A percentile compares a stretch with the other conserved stretches of the same genome.
These are phyloP conservation scores for Tolypocladium pustulatum DNA, from an alignment of 2,329 filamentous ascomycete species.

Conservation along the genomic window DNA sequence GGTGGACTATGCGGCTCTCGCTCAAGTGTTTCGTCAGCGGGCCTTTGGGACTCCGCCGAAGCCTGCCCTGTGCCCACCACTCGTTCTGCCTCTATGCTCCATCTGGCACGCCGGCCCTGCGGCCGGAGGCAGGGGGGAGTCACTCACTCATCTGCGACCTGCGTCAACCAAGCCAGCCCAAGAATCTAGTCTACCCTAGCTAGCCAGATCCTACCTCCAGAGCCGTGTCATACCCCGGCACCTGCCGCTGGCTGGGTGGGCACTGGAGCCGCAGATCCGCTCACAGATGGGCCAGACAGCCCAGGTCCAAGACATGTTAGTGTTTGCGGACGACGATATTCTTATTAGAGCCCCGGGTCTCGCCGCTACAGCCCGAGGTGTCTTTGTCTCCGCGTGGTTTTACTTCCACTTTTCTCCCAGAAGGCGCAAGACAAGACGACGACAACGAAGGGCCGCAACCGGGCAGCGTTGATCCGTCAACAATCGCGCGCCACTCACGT, in stretches of 20 bases:
- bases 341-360: slow-evolving; percentile 4
- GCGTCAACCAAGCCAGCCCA: neutral
- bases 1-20: neutral
- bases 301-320: neutral
- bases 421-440: slow-evolving; percentile 1
- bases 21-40: neutral
- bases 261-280: slow-evolving; percentile 4
- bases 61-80: neutral
- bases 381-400: neutral
- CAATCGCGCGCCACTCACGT: neutral
- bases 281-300: slow-evolving; percentile 3
- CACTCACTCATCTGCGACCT: neutral
- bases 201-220: neutral
- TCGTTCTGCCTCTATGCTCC: neutral
- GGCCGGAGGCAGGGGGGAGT: slow-evolving; percentile 1
- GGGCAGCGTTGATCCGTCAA: neutral
- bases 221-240: slow-evolving; percentile 1
- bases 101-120: neutral
- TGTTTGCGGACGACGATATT: neutral
- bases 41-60: neutral
- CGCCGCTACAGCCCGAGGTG: neutral
- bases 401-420: neutral
- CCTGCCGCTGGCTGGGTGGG: neutral
- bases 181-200: slow-evolving; percentile 1
- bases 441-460: neutral